Evolutionary conservation across 495 filamentous ascomycete genomes (phyloP).

Genomic region (Trichoderma orchidacearum): DNA sequence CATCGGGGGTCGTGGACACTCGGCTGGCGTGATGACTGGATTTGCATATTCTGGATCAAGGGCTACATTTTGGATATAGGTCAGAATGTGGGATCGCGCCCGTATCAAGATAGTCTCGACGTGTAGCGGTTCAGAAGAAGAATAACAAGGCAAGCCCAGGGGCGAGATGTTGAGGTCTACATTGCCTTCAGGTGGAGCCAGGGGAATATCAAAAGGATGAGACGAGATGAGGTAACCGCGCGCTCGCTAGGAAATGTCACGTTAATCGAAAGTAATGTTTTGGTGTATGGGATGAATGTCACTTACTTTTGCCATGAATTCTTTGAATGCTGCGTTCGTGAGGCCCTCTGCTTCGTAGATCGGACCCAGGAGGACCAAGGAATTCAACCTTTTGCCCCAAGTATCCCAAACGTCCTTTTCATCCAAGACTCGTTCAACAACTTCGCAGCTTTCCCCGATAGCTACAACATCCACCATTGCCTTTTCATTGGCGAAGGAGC

Average conservation of each 20-base stretch:
- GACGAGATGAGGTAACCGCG: conserved; percentile 44
- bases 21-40: not conserved
- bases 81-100: not conserved
- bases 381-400: conserved; percentile 20
- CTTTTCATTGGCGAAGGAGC: conserved; percentile 21
- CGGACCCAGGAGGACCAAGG: conserved; percentile 27
- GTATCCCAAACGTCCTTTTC: conserved; percentile 31
- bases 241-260: conserved; percentile 25
- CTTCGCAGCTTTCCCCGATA: conserved; percentile 40
- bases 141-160: not conserved
- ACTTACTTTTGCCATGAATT: conserved; percentile 34
- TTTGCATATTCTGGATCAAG: conserved; percentile 8
- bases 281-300: not conserved
- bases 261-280: not conserved
- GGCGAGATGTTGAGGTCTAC: not conserved
- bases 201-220: not conserved
- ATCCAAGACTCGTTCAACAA: conserved; percentile 42
- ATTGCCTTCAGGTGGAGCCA: not conserved
- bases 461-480: conserved; percentile 53
- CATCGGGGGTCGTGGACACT: not conserved
- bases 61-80: conserved; percentile 4
- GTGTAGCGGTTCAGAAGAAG: not conserved
- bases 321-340: conserved; percentile 22
- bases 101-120: not conserved
- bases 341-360: conserved; percentile 16